Conservation (phyloP, 164 flowering plant species). For the Chloranthus sessilifolius region DNA sequence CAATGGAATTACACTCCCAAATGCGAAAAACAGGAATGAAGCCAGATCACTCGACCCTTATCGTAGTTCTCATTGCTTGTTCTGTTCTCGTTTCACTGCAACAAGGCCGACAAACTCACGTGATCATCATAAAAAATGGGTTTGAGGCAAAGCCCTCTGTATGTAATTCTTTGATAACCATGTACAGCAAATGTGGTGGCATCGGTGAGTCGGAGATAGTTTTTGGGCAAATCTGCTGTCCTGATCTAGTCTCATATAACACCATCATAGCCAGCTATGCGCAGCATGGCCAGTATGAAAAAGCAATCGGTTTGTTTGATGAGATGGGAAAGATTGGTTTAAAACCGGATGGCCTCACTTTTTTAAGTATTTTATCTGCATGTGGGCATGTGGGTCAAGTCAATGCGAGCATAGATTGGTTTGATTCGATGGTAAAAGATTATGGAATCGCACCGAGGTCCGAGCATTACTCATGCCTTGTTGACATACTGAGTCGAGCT, state of each 20-base stretch:
- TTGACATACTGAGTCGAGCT: constrained; percentile 42
- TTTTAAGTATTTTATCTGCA: constrained; percentile 41
- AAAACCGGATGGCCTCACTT: constrained; percentile 46
- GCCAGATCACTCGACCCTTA: constrained; percentile 39
- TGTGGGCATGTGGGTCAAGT: constrained; percentile 49
- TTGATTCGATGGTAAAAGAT: constrained; percentile 21
- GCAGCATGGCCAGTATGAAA: constrained; percentile 38
- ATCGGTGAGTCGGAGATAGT: constrained; percentile 32
- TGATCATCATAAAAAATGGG: constrained; percentile 20
- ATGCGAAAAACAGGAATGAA: constrained; percentile 31
- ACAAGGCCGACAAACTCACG: constrained; percentile 29
- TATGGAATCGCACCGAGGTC: constrained; percentile 26
- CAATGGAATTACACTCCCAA: constrained; percentile 24
- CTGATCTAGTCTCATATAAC: constrained; percentile 47
- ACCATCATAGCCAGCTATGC: constrained; percentile 42
- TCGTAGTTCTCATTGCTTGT: constrained; percentile 43
- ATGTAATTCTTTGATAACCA: constrained; percentile 37
- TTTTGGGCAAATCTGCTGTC: constrained; percentile 25
- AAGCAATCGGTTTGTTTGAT: constrained; percentile 27
- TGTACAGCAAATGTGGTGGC: constrained; percentile 52
- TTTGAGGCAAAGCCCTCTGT: constrained; percentile 25
- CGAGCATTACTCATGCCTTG: constrained; percentile 43
- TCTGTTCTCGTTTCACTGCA: constrained; percentile 30
- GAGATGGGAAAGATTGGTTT: constrained; percentile 22
- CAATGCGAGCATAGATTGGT: constrained; percentile 32